Base-by-base conservation (phyloP, 805 yeast species). In the Ogataea trehaloabstinens region DNA sequence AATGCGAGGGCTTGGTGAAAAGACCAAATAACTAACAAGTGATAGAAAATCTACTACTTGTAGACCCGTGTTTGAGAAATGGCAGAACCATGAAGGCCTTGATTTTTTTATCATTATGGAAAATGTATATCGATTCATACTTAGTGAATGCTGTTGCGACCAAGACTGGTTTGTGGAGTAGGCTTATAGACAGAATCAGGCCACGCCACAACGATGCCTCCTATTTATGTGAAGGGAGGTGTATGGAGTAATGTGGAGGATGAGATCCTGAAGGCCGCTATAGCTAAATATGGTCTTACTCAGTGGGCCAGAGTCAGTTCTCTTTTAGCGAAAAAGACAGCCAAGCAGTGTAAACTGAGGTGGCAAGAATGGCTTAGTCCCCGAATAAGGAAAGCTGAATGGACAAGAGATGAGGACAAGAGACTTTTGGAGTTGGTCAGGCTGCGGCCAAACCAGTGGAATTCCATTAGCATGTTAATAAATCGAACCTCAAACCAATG, bases 291-390 rank as follows among this genome's bases (percentile, higher is more conserved):
- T 60, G 99, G 99, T 0, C 68, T 89, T 15, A 89, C 86, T 51
- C 96, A 93, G 54, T 91, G 99, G 99, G 74, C 93, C 11, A 75
- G 96, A 35, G 91, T 91, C 4, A 85, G 96, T 1, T 88, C 97
- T 0, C 69, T 91, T 31, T 65, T 91, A 24, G 82, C 87, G 5
- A 79, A 85, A 57, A 91, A 91, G 61, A 82, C 89, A 2, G 95
- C 97, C 4, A 81, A 80, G 54, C 98, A 93, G 58, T 91, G 95
- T 45, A 87, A 89, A 54, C 85, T 95, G 2, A 68, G 98, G 48
- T 91, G 99, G 99, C 71, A 69, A 35, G 96, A 91, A 54, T 89
- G 83, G 77, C 65, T 91, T 27, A 83, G 81, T 56, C 97, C 98
- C 1, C 60, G 70, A 4, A 71, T 91, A 34, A 68, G 74, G 53